A percentile compares a stretch with the other conserved stretches of the same genome.
These are phyloP conservation scores for Fusarium sp. DNA, from an alignment of 2,329 filamentous ascomycete species.

Conservation along the genomic window DNA sequence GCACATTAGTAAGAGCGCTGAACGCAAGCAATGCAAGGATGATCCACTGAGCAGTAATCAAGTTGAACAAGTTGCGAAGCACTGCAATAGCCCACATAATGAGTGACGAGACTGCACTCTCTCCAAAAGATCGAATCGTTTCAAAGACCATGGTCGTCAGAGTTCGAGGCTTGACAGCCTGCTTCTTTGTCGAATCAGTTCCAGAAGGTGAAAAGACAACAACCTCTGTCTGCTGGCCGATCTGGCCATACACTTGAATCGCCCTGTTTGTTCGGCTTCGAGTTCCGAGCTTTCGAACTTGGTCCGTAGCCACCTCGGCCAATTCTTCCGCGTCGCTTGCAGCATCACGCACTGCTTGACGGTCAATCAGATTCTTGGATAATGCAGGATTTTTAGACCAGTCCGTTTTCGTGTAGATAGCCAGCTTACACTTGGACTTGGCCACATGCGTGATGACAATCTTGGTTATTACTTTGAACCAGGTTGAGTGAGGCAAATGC, in stretches of 20 bases:
- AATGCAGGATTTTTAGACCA: slow-evolving; percentile 79
- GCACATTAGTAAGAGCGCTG: slow-evolving; percentile 79
- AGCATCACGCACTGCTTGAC: slow-evolving; percentile 81
- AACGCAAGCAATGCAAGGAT: slow-evolving; percentile 76
- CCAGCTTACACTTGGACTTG: slow-evolving; percentile 92
- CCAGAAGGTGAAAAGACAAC: slow-evolving; percentile 69
- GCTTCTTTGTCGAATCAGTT: slow-evolving; percentile 63
- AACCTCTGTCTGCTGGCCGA: slow-evolving; percentile 76
- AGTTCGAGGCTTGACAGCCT: slow-evolving; percentile 71
- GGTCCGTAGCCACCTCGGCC: slow-evolving; percentile 80
- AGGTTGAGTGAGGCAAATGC: slow-evolving; percentile 85
- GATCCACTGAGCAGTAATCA: slow-evolving; percentile 78
- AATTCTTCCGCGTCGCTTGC: slow-evolving; percentile 79
- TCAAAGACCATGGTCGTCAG: slow-evolving; percentile 79
- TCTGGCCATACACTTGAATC: slow-evolving; percentile 81
- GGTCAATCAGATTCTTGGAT: slow-evolving; percentile 71
- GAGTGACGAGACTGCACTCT: slow-evolving; percentile 80
- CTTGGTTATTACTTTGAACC: slow-evolving; percentile 87
- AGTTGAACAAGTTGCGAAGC: slow-evolving; percentile 73
- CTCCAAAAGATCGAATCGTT: slow-evolving; percentile 76
- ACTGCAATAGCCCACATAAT: slow-evolving; percentile 81
- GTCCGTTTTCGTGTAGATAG: slow-evolving; percentile 87
- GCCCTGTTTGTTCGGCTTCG: slow-evolving; percentile 82
- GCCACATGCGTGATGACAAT: slow-evolving; percentile 93
- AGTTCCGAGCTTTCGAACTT: slow-evolving; percentile 79